These are phyloP conservation scores for Nyctanthes arbortristis DNA, from an alignment of 257 asterid species.

Conservation along the genomic window DNA sequence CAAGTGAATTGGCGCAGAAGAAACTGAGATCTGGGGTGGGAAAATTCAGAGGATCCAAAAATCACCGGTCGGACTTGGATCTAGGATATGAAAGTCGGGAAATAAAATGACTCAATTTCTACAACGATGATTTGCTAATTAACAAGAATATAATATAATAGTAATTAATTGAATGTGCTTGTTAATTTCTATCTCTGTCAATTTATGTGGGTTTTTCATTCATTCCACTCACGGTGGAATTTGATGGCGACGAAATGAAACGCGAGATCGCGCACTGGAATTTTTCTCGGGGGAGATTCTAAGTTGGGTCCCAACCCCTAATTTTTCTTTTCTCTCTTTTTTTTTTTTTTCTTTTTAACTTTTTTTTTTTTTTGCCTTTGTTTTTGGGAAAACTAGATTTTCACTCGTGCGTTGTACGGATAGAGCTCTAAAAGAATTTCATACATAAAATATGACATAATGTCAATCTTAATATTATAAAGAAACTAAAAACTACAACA, in stretches of 20 bases:
- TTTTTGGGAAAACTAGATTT: no score
- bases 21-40: constrained; percentile 34
- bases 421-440: no score
- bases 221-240: neutral
- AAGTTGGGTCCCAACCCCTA: neutral
- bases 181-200: neutral
- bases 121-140: constrained; percentile 17
- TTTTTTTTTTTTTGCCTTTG: neutral
- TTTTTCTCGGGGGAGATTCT: constrained; percentile 21
- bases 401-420: no score
- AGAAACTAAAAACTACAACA: no score
- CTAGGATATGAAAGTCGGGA: constrained; percentile 17
- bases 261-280: constrained; percentile 23
- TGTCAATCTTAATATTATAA: no score
- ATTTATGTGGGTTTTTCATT: neutral
- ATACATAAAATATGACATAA: no score
- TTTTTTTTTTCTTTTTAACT: no score
- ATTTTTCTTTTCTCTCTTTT: neutral
- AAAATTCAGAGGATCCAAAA: constrained; percentile 12
- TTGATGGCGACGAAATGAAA: constrained; percentile 17
- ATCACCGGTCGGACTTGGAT: neutral
- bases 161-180: constrained; percentile 14
- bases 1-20: neutral
- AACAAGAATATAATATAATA: constrained; percentile 8
- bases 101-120: neutral